Conservation (phyloP, 345 rosid genomes). For the Sonneratia alba region DNA sequence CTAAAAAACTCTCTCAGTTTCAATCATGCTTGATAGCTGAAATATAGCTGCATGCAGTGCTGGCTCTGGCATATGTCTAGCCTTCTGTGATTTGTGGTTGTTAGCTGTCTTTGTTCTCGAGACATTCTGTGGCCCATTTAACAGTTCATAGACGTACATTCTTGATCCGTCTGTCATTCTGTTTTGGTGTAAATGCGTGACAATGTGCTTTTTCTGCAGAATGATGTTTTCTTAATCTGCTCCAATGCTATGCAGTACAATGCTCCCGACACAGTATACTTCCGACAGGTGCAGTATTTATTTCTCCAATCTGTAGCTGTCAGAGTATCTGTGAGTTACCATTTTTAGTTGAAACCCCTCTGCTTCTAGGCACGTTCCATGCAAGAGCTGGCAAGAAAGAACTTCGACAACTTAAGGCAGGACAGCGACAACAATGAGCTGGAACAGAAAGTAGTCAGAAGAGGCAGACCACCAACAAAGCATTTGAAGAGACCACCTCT, state of each 20-base stretch:
- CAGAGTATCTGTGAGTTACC: neutral
- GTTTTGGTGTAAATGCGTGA: neutral
- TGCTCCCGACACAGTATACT: constrained; percentile 67
- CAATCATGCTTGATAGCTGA: neutral
- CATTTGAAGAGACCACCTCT: constrained; percentile 37
- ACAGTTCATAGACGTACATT: neutral
- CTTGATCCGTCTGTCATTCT: neutral
- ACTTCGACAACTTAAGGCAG: constrained; percentile 71
- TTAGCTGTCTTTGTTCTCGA: neutral
- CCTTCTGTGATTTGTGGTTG: neutral
- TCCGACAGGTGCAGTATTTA: constrained; percentile 56
- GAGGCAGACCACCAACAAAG: constrained; percentile 59
- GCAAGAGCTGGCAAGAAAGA: constrained; percentile 74
- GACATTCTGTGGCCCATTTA: no score
- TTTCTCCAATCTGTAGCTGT: constrained; percentile 6
- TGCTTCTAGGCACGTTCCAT: constrained; percentile 70
- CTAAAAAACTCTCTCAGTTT: neutral
- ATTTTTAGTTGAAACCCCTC: constrained; percentile 9
- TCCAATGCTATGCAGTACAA: constrained; percentile 93
- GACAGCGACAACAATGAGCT: constrained; percentile 61
- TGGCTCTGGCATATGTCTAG: no score
- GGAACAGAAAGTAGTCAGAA: constrained; percentile 39
- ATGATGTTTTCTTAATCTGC: constrained; percentile 63
- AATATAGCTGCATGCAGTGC: neutral
- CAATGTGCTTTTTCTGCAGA: constrained; percentile 28